Evolutionary conservation across 495 filamentous ascomycete species (phyloP), one percentile per base, ranked within the genome.

Genomic region (Penicillium diatomitis): DNA sequence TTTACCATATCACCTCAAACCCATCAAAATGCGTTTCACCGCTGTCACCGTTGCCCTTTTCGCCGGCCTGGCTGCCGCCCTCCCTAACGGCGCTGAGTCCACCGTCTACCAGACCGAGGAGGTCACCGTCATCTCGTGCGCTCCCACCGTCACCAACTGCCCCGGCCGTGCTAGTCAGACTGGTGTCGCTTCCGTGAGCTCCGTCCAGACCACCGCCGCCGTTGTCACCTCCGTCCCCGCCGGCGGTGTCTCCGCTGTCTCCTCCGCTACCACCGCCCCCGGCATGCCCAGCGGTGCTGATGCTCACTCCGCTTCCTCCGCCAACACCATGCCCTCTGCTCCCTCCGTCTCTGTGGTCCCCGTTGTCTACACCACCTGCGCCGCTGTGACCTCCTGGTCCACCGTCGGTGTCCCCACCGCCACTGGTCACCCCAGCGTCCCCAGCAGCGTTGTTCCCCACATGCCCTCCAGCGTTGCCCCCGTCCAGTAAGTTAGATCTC

Each of bases 81-180:
- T 64, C 57, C 60, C 62, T 52, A 55, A 58, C 51, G 65, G 51
- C 49, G 65, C 53, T 39, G 62, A 69, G 51, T 44, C 64, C 54
- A 76, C 72, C 56, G 64, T 78, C 71, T 79, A 73, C 71, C 56
- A 65, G 65, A 82, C 77, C 56, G 64, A 70, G 41, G 71, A 72
- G 52, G 70, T 75, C 49, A 77, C 75, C 58, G 66, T 81, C 70
- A 82, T 72, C 60, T 79, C 74, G 30, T 86, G 83, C 66, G 73
- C 69, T 50, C 63, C 81, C 32, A 71, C 67, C 38, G 77, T 84
- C 52, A 81, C 76, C 49, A 62, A 80, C 72, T 84, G 78, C 71
- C 76, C 74, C 52, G 74, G 50, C 38, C 76, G 73, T 52, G 73
- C 56, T 41, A 41, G 52, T 28, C 9, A 36, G 32, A 45, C 43